Conservation (phyloP, 768 basidiomycete genomes). For the Rubroboletus satanas region DNA sequence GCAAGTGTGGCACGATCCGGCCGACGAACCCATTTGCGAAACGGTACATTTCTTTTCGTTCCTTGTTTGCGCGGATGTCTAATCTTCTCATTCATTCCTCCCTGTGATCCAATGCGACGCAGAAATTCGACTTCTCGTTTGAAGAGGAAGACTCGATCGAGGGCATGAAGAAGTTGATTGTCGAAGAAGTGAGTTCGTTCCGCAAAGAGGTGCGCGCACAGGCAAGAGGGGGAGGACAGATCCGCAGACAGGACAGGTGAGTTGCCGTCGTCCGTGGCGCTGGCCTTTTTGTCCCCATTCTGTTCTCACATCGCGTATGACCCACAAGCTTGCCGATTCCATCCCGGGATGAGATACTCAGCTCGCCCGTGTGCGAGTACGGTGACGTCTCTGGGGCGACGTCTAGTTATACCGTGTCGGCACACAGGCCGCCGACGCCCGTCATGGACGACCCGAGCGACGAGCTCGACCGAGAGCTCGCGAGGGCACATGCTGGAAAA, state of each 20-base stretch:
- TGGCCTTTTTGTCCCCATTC: neutral
- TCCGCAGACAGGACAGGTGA: conserved; percentile 75
- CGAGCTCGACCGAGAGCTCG: conserved; percentile 84
- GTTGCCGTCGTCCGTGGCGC: neutral
- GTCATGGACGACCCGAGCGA: conserved; percentile 83
- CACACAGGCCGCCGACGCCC: conserved; percentile 54
- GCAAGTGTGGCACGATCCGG: conserved; percentile 96
- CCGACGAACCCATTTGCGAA: conserved; percentile 87
- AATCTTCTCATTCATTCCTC: neutral
- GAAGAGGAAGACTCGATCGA: conserved; percentile 96
- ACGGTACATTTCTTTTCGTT: conserved; percentile 42
- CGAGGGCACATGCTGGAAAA: conserved; percentile 55
- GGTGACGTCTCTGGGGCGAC: conserved; percentile 61
- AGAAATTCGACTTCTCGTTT: conserved; percentile 93
- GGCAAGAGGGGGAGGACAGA: conserved; percentile 65
- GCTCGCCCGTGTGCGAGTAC: conserved; percentile 65
- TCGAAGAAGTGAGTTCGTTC: conserved; percentile 89
- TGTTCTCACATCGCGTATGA: neutral
- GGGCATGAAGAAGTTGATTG: conserved; percentile 94
- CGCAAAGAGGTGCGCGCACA: conserved; percentile 87
- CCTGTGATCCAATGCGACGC: neutral
- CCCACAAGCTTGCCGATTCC: conserved; percentile 68
- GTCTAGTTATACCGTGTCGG: conserved; percentile 56
- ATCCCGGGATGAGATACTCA: conserved; percentile 74
- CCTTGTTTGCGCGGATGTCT: neutral